Percentiles rank a stretch among this genome's conserved stretches.
phyloP scores from a whole-genome alignment of 73 alveolate species.

The Tetrahymena malaccensis region DNA sequence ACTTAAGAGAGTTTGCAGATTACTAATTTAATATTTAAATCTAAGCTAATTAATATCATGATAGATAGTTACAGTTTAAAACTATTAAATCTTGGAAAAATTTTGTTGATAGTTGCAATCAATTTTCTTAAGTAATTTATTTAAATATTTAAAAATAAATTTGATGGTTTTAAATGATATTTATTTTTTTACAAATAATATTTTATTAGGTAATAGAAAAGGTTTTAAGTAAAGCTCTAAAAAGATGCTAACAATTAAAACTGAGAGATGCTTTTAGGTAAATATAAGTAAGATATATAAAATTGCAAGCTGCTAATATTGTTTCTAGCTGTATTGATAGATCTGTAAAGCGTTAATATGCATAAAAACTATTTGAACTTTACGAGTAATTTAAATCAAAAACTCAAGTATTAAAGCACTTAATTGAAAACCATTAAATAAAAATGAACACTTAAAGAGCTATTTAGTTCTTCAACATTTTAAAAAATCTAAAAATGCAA shows the following conservation, averaged over 20 bases:
- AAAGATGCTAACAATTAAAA: not conserved
- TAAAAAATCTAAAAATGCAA: not conserved
- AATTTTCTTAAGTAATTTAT: not conserved
- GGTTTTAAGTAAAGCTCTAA: not conserved
- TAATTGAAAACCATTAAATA: not conserved
- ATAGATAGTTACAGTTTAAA: not conserved
- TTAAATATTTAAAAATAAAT: not conserved
- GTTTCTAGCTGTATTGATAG: not conserved
- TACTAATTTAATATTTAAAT: not conserved
- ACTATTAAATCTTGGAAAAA: not conserved
- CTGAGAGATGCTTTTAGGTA: not conserved
- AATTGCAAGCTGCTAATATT: not conserved
- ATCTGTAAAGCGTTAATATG: not conserved
- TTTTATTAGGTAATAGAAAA: not conserved
- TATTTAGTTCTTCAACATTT: not conserved
- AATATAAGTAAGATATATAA: not conserved
- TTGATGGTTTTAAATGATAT: no score
- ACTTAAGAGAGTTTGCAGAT: not conserved
- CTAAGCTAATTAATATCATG: not conserved
- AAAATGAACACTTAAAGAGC: not conserved
- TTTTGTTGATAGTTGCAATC: not conserved
- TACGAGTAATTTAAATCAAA: not conserved
- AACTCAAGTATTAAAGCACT: not conserved
- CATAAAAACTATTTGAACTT: not conserved
- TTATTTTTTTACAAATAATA: not conserved